Percentiles rank a stretch among this genome's conserved stretches.
Conservation (phyloP, 495 filamentous ascomycete species). For the Glarea lozoyensis region DNA sequence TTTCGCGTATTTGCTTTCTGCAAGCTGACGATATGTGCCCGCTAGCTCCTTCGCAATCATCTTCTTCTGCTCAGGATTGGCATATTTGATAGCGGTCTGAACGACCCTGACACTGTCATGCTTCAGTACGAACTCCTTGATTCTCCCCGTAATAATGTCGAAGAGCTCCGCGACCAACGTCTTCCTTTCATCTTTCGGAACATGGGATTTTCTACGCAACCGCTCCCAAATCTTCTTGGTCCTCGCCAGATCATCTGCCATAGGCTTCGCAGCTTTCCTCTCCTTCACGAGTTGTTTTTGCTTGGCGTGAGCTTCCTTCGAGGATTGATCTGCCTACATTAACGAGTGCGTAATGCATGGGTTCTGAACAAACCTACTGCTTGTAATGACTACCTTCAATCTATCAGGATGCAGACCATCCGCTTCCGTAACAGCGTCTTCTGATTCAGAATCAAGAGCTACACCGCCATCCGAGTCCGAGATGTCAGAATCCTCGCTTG, state of each 20-base stretch:
- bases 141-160: conserved; percentile 75
- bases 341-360: not conserved
- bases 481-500: conserved; percentile 19
- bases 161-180: conserved; percentile 82
- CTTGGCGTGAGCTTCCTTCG: conserved; percentile 82
- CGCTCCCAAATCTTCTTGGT: conserved; percentile 97
- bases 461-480: conserved; percentile 28
- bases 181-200: conserved; percentile 76
- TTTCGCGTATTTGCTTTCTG: conserved; percentile 92
- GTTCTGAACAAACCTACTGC: conserved; percentile 10
- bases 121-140: conserved; percentile 96
- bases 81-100: conserved; percentile 94
- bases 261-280: conserved; percentile 84
- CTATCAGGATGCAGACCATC: conserved; percentile 22
- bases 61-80: conserved; percentile 70
- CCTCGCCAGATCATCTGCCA: conserved; percentile 78
- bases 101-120: conserved; percentile 93
- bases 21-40: conserved; percentile 74
- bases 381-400: conserved; percentile 15
- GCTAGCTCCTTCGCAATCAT: conserved; percentile 81
- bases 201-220: conserved; percentile 82
- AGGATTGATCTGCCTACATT: conserved; percentile 37
- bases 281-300: conserved; percentile 83
- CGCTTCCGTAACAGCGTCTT: conserved; percentile 5
- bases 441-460: conserved; percentile 22